These are phyloP conservation scores for Pezicula rhizophila DNA, from an alignment of 2,329 filamentous ascomycete genomes.

Conservation along the genomic window DNA sequence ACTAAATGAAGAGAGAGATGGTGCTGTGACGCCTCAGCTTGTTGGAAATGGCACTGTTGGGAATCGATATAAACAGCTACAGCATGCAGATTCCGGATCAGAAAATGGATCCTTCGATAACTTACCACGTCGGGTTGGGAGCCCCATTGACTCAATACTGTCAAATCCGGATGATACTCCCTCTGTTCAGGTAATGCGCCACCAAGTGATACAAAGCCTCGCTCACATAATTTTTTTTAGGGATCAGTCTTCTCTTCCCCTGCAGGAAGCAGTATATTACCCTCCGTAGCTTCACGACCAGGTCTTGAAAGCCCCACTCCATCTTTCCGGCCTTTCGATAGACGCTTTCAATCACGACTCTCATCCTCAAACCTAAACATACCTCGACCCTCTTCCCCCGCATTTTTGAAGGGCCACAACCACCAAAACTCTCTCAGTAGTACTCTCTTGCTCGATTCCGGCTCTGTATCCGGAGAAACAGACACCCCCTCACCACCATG, in stretches of 20 bases:
- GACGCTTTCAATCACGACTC: conserved; percentile 85
- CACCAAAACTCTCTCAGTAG: conserved; percentile 75
- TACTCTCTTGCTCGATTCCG: conserved; percentile 44
- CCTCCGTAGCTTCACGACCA: conserved; percentile 61
- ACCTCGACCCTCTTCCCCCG: conserved; percentile 63
- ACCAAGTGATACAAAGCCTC: conserved; percentile 2
- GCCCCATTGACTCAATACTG: conserved; percentile 60
- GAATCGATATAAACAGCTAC: conserved; percentile 20
- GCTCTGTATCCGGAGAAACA: conserved; percentile 52
- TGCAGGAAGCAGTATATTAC: conserved; percentile 69
- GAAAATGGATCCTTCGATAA: conserved; percentile 50
- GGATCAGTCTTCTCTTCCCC: conserved; percentile 59
- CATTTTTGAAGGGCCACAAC: conserved; percentile 70
- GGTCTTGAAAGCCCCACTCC: conserved; percentile 66
- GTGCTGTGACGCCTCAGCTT: conserved; percentile 16
- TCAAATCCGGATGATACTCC: conserved; percentile 81
- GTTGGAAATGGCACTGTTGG: conserved; percentile 28
- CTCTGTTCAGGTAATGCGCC: conserved; percentile 63
- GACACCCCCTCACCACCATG: conserved; percentile 77
- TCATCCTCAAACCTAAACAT: conserved; percentile 49
- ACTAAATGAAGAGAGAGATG: conserved; percentile 23
- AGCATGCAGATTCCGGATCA: conserved; percentile 39
- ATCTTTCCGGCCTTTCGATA: conserved; percentile 87
- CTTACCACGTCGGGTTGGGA: conserved; percentile 51
- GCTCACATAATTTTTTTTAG: conserved; percentile 36